These are phyloP conservation scores for Phytopythium aichiense DNA, from an alignment of 352 stramenopile genomes.

Conservation along the genomic window DNA sequence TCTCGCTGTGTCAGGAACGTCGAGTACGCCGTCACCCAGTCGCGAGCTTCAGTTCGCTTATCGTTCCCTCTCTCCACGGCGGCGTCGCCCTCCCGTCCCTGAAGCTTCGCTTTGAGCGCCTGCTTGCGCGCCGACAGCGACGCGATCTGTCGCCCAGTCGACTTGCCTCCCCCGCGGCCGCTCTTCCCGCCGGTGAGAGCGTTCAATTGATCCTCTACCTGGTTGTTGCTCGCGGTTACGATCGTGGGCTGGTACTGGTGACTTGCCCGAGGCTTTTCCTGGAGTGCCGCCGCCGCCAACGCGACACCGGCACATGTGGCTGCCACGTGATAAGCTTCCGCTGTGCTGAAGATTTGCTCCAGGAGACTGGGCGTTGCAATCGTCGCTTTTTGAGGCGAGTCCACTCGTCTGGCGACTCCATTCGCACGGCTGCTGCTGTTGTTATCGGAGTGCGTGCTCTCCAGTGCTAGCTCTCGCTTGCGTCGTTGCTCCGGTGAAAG, in stretches of 20 bases:
- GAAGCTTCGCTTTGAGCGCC: conserved; percentile 37
- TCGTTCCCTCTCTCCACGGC: neutral
- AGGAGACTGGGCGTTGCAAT: neutral
- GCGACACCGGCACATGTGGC: neutral
- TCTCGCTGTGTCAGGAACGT: conserved; percentile 46
- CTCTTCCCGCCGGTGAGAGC: neutral
- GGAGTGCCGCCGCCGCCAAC: neutral
- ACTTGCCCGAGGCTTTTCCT: neutral
- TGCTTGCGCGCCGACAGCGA: conserved; percentile 30
- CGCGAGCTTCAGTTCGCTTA: neutral
- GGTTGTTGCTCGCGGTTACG: conserved; percentile 12
- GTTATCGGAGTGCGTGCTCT: neutral
- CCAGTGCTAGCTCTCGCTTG: conserved; percentile 37
- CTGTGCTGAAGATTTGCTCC: neutral
- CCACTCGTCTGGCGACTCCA: neutral
- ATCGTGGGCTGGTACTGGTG: neutral
- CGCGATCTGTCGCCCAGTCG: neutral
- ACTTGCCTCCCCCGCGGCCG: neutral
- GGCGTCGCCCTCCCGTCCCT: neutral
- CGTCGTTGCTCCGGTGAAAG: conserved; percentile 49
- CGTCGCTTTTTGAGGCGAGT: neutral
- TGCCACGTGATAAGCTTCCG: neutral
- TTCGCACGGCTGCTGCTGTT: neutral
- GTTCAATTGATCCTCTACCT: conserved; percentile 12
- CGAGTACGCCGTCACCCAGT: conserved; percentile 6